A percentile compares a stretch with the other conserved stretches of the same genome.
Conservation (phyloP, 768 basidiomycete genomes). For the Boletus barrowsii region DNA sequence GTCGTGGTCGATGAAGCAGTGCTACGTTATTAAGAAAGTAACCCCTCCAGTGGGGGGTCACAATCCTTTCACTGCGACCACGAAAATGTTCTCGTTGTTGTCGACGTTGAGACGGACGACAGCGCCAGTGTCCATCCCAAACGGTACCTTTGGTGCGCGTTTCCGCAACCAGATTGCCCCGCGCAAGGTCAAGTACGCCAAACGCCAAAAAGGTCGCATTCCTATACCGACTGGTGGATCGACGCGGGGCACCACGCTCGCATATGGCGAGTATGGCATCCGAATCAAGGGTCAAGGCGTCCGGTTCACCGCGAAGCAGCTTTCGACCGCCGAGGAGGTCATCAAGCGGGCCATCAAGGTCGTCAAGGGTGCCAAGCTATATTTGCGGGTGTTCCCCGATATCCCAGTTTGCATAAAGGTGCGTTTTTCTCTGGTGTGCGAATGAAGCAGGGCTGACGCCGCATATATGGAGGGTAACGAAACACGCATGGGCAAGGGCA, state of each 20-base stretch:
- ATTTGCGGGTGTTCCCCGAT: slow-evolving; percentile 90
- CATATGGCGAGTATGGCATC: slow-evolving; percentile 90
- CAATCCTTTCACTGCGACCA: not conserved
- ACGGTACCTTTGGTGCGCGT: slow-evolving; percentile 22
- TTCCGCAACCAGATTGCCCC: slow-evolving; percentile 67
- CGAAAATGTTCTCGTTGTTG: slow-evolving; percentile 23
- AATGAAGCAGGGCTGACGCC: not conserved
- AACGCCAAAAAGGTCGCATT: slow-evolving; percentile 86
- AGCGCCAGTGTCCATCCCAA: slow-evolving; percentile 10
- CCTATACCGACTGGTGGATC: slow-evolving; percentile 89
- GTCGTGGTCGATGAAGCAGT: slow-evolving; percentile 1
- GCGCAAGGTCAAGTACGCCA: slow-evolving; percentile 75
- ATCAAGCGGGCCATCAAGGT: slow-evolving; percentile 87
- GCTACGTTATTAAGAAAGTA: not conserved
- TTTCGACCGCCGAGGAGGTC: slow-evolving; percentile 81
- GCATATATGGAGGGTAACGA: slow-evolving; percentile 74
- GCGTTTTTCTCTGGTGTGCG: slow-evolving; percentile 11
- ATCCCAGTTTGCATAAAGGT: slow-evolving; percentile 97
- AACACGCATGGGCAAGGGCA: slow-evolving; percentile 99
- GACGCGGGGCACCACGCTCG: slow-evolving; percentile 87
- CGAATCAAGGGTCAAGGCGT: slow-evolving; percentile 80
- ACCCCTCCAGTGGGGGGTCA: slow-evolving; percentile 24
- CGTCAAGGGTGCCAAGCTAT: slow-evolving; percentile 86
- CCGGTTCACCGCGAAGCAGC: slow-evolving; percentile 85
- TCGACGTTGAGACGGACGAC: slow-evolving; percentile 12